A percentile compares a stretch with the other conserved stretches of the same genome.
Evolutionary conservation across 2,329 filamentous ascomycete species (phyloP).

Genomic region (Teratosphaeria epicoccoides): DNA sequence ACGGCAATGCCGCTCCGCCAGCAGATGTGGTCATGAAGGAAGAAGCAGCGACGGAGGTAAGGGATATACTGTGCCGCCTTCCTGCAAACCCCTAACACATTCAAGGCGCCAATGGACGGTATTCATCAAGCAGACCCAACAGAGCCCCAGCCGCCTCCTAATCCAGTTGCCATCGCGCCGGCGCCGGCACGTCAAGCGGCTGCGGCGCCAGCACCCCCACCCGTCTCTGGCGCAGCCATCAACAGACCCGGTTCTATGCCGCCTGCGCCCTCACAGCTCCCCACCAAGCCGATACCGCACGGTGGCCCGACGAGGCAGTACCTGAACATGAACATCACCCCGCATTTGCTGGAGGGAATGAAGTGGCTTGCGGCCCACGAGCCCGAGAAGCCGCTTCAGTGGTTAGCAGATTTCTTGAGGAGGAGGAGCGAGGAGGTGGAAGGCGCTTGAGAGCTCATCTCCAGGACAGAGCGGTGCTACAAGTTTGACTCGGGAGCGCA

Average conservation of each 20-base stretch:
- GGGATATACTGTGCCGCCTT: background rate
- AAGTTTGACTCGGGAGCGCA: background rate
- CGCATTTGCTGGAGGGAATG: slow-evolving; percentile 42
- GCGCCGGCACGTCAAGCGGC: slow-evolving; percentile 8
- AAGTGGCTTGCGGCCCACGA: slow-evolving; percentile 40
- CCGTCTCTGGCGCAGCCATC: slow-evolving; percentile 9
- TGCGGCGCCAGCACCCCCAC: slow-evolving; percentile 14
- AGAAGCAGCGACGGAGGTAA: slow-evolving; percentile 11
- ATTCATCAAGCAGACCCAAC: slow-evolving; percentile 14
- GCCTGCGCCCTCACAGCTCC: slow-evolving; percentile 21
- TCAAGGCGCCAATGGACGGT: slow-evolving; percentile 2
- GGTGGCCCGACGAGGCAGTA: slow-evolving; percentile 40
- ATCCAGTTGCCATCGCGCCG: slow-evolving; percentile 13
- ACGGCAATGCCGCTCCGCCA: slow-evolving; percentile 12
- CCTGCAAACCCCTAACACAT: background rate
- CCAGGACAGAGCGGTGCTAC: background rate
- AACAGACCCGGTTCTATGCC: slow-evolving; percentile 20
- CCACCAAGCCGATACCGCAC: slow-evolving; percentile 33
- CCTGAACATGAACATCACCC: slow-evolving; percentile 40
- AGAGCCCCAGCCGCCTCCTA: slow-evolving; percentile 15
- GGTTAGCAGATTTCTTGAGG: slow-evolving; percentile 38
- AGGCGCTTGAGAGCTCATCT: slow-evolving; percentile 15
- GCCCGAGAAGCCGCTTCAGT: slow-evolving; percentile 42
- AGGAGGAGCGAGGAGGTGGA: slow-evolving; percentile 40
- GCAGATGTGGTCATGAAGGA: slow-evolving; percentile 29